Conservation (phyloP, 257 asterid species). For the Salvia hispanica region DNA sequence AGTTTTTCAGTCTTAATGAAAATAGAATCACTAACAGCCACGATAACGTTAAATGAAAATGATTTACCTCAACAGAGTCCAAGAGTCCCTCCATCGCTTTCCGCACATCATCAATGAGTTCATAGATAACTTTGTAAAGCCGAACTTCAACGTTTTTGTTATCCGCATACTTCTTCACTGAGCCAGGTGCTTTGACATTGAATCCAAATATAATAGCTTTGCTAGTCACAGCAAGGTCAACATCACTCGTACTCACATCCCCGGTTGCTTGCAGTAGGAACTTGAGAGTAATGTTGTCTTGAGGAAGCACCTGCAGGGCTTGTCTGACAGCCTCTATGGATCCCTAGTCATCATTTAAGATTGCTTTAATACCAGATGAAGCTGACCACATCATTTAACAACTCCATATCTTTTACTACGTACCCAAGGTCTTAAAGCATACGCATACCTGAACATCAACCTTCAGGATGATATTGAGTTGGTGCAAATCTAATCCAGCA, state of each 20-base stretch:
- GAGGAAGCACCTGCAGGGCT: slow-evolving; percentile 94
- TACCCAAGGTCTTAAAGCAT: slow-evolving; percentile 11
- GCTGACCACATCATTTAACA: too few relatives aligned
- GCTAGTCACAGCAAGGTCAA: slow-evolving; percentile 92
- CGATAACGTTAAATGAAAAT: slow-evolving; percentile 5
- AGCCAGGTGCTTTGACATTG: slow-evolving; percentile 74
- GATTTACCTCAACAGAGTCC: slow-evolving; percentile 77
- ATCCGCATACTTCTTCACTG: slow-evolving; percentile 77
- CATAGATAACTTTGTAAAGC: slow-evolving; percentile 79
- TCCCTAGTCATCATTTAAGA: slow-evolving; percentile 53
- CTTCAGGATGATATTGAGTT: slow-evolving; percentile 78
- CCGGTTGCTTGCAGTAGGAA: slow-evolving; percentile 88
- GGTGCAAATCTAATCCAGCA: slow-evolving; percentile 87
- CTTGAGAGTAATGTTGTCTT: slow-evolving; percentile 84
- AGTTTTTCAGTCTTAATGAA: neutral
- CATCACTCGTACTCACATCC: slow-evolving; percentile 81
- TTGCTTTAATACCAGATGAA: slow-evolving; percentile 10
- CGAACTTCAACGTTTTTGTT: slow-evolving; percentile 72
- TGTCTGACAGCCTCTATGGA: slow-evolving; percentile 85
- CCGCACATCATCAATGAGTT: slow-evolving; percentile 84
- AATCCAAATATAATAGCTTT: slow-evolving; percentile 86
- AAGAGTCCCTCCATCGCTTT: slow-evolving; percentile 95
- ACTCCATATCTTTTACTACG: neutral
- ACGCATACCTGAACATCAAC: slow-evolving; percentile 91
- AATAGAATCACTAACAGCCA: neutral